Base-by-base conservation (phyloP, 805 yeast species). In the Scheffersomyces lignosus region DNA sequence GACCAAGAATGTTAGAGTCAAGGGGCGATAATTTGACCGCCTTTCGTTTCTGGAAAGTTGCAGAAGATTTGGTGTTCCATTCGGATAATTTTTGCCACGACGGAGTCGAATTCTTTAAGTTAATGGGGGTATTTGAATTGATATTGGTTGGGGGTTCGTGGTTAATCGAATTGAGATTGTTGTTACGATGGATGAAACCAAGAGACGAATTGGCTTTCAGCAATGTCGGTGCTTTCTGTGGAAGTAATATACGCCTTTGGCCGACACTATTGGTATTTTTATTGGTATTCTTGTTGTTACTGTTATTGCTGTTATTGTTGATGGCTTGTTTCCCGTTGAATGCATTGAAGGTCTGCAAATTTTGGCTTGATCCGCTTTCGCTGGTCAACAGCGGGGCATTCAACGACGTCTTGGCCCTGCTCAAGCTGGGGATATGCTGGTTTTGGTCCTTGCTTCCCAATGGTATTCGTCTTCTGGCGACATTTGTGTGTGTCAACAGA, bases 371-470 rank as follows among this genome's bases (percentile, higher is more conserved):
- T n/a, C n/a, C n/a, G n/a, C n/a, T n/a, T n/a, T n/a, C n/a, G n/a
- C n/a, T n/a, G n/a, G n/a, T n/a, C n/a, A n/a, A n/a, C n/a, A n/a
- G n/a, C n/a, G n/a, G n/a, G 27, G 32, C 22, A 17, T 31, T 35
- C 17, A 47, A 23, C 29, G 52, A 38, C 5, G 64, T 47, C 29
- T 60, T 57, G 3, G 70, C 61, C 33, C 70, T 53, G 29, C 47
- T 61, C 37, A 68, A 52, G 1, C 53, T 39, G 5, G 62, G 60
- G 18, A 54, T 28, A 14, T 44, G 43, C 26, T 43, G 43, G 45
- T 68, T 68, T 27, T 53, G 62, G 45, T 62, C 64, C 39, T 68
- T 68, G 2, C 73, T 73, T 3, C 71, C 68, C 33, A 67, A 54
- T 3, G 74, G 74, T 6, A 57, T 50, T 36, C 73, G 24, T 20